Evolutionary conservation across 2,329 filamentous ascomycete species (phyloP), one percentile per base, ranked within the genome.

Genomic region (Juglanconis sp.): DNA sequence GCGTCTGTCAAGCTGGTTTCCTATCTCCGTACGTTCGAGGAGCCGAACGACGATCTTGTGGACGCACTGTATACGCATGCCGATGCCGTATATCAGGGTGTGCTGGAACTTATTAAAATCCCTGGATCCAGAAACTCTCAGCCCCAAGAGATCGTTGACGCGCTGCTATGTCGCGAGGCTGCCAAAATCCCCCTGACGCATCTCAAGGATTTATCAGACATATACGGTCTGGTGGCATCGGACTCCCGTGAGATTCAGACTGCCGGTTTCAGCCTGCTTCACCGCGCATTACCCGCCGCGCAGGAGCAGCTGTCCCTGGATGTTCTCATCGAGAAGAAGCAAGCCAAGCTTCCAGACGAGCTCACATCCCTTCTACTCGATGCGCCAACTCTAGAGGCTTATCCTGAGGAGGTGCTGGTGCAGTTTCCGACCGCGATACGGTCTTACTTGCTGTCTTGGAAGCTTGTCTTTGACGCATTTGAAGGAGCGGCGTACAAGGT

Each of bases 271-370:
- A 83, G 85, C 46, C 76, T 98, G 31, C 79, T 99, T 5, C 90
- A 96, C 69, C 85, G 84, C 53, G 87, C 89, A n/a, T 86, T 98
- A 7, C 92, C 92, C 0, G 81, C 81, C 3, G 79, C 82, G 1
- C 94, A 97, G 70, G 89, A 96, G 69, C 84, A 96, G 59, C 79
- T 94, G 1, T 95, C 93, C 0, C 81, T 98, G 36, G 89, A 96
- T 64, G 82, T 82, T 2, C 70, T 87, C n/a, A 72, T 93, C 1
- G 88, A 92, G 38, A 90, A 92, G 72, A 86, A 79, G 61, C 84
- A 83, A 50, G 91, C 89, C 6, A 84, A 83, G 54, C 79, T 99
- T 1, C 92, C 95, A 0, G 88, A 93, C 62, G 92, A 97, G 72
- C 79, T 98, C 0, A 74, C 97, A 0, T 96, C 92, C 0, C 80